These are phyloP conservation scores for Massospora cicadina DNA, from an alignment of 371 early-diverging fungal species.

Conservation along the genomic window DNA sequence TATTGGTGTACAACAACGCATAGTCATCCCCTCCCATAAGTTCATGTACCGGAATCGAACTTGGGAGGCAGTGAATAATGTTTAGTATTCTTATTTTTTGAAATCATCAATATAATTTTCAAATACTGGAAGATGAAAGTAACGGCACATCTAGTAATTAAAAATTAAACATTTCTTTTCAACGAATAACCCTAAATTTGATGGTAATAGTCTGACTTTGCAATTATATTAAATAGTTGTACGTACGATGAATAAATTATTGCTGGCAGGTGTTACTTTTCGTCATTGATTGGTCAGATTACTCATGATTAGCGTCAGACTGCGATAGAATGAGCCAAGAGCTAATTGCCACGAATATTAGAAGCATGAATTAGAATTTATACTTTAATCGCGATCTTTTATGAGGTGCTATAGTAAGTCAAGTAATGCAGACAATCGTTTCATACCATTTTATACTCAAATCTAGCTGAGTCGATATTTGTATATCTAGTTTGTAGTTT, in stretches of 20 bases:
- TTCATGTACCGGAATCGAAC: too few species aligned
- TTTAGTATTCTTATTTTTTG: too few species aligned
- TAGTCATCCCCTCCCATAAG: too few species aligned
- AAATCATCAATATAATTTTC: too few species aligned
- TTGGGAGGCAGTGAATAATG: too few species aligned
- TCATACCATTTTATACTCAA: not conserved
- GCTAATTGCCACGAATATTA: not conserved
- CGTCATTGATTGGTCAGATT: not conserved
- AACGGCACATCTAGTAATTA: not conserved
- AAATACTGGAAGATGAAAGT: too few species aligned
- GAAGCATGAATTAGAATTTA: not conserved
- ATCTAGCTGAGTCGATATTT: not conserved
- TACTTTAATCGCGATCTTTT: not conserved
- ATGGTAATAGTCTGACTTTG: not conserved
- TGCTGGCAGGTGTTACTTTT: not conserved
- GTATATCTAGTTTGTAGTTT: slow-evolving; percentile 3
- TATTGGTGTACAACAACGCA: too few species aligned
- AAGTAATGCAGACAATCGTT: not conserved
- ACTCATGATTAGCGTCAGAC: not conserved
- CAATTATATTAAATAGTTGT: not conserved
- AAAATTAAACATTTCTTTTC: not conserved
- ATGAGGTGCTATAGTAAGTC: too few species aligned
- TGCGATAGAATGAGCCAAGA: not conserved
- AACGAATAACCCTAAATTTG: not conserved
- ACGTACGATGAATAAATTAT: not conserved